A percentile compares a stretch with the other conserved stretches of the same genome.
Evolutionary conservation across 768 basidiomycete genomes (phyloP).

Genomic region (Amanita muscaria): DNA sequence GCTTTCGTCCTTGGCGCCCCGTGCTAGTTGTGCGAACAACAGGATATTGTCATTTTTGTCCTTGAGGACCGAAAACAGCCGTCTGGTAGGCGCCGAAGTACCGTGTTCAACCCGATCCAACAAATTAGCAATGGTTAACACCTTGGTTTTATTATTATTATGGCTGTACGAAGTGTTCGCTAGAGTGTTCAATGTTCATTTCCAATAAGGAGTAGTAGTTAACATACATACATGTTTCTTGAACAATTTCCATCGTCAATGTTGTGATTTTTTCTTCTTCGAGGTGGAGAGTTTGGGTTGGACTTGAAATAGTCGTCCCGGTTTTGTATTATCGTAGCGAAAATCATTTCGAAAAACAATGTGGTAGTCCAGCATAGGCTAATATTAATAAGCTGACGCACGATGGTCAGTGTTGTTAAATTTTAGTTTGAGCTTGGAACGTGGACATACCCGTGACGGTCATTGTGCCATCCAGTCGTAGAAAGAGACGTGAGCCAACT

Average conservation of each 20-base stretch:
- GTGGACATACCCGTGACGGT: not conserved
- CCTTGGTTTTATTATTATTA: conserved; percentile 1
- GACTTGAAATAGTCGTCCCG: conserved; percentile 30
- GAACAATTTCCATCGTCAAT: not conserved
- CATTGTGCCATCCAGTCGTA: conserved; percentile 1
- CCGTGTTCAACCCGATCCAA: conserved; percentile 38
- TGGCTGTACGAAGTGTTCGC: conserved; percentile 3
- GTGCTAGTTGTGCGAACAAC: conserved; percentile 42
- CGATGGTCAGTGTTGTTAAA: too few species aligned
- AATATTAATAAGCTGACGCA: not conserved
- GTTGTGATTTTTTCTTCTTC: conserved; percentile 8
- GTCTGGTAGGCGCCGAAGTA: conserved; percentile 40
- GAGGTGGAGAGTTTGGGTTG: too few species aligned
- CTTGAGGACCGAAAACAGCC: conserved; percentile 16
- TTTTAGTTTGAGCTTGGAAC: too few species aligned
- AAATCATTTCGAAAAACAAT: not conserved
- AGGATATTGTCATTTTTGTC: too few species aligned
- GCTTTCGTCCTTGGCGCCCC: too few species aligned
- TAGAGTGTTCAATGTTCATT: conserved; percentile 18
- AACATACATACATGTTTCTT: conserved; percentile 24
- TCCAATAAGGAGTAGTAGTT: conserved; percentile 40
- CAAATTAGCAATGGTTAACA: conserved; percentile 13
- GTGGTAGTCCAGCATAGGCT: too few species aligned
- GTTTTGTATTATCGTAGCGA: conserved; percentile 18
- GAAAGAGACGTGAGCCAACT: too few species aligned